Evolutionary conservation across 352 stramenopile genomes (phyloP).

Genomic region (Phytopythium litorale): DNA sequence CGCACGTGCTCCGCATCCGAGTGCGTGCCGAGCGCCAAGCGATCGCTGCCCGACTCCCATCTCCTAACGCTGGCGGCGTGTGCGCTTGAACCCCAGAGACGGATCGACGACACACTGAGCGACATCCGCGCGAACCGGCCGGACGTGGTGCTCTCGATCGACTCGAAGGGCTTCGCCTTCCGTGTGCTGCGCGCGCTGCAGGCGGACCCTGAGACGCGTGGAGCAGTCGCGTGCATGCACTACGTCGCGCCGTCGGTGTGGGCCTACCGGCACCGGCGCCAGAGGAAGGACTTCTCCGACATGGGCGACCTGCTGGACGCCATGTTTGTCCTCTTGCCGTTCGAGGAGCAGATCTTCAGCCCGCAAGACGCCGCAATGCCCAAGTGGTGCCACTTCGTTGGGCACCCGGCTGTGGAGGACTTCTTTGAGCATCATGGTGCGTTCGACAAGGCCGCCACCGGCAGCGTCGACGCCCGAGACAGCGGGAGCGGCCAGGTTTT

Average conservation of each 20-base stretch:
- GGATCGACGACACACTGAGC: constrained; percentile 41
- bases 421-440: constrained; percentile 44
- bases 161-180: constrained; percentile 79
- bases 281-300: constrained; percentile 24
- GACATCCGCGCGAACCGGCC: constrained; percentile 50
- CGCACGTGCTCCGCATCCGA: constrained; percentile 42
- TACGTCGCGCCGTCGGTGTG: constrained; percentile 78
- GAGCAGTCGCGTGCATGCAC: constrained; percentile 45
- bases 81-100: constrained; percentile 20
- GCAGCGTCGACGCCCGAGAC: no score
- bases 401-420: constrained; percentile 65
- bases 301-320: constrained; percentile 42
- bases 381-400: constrained; percentile 57
- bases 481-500: no score
- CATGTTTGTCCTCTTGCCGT: constrained; percentile 72
- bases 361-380: background rate
- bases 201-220: constrained; percentile 9
- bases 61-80: background rate
- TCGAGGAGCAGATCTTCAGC: constrained; percentile 55
- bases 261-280: constrained; percentile 57
- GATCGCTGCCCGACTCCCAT: background rate
- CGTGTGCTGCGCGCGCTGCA: constrained; percentile 46
- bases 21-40: constrained; percentile 16
- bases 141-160: constrained; percentile 70
- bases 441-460: constrained; percentile 24